Evolutionary conservation across 495 filamentous ascomycete species (phyloP).

Genomic region (Apiosordaria backusii): DNA sequence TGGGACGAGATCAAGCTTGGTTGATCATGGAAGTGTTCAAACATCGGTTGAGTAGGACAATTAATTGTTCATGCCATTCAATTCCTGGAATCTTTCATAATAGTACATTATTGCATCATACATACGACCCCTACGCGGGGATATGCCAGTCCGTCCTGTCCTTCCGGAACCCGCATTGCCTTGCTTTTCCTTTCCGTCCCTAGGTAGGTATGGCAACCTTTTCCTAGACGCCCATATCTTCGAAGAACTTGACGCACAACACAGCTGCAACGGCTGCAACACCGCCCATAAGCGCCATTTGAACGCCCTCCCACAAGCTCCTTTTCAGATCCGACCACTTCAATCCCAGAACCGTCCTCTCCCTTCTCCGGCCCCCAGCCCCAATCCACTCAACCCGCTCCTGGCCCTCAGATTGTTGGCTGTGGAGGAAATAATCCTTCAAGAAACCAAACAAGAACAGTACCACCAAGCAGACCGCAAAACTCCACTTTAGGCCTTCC

Average conservation of each 20-base stretch:
- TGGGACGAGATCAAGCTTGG: too few relatives aligned
- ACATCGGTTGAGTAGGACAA: too few relatives aligned
- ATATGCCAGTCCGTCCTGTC: not conserved
- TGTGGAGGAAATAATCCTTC: slow-evolving; percentile 39
- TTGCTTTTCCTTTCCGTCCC: not conserved
- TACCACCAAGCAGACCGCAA: slow-evolving; percentile 50
- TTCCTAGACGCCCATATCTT: slow-evolving; percentile 5
- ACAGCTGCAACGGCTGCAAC: slow-evolving; percentile 5
- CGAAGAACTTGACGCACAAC: slow-evolving; percentile 3
- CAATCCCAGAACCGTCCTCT: not conserved
- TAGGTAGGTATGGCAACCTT: too few relatives aligned
- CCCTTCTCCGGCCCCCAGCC: not conserved
- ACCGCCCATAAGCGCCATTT: slow-evolving; percentile 7
- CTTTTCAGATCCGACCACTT: slow-evolving; percentile 3
- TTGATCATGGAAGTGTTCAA: too few relatives aligned
- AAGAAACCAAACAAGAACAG: slow-evolving; percentile 52
- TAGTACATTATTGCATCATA: not conserved
- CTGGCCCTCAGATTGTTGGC: not conserved
- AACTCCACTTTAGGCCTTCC: slow-evolving; percentile 47
- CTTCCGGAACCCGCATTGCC: not conserved
- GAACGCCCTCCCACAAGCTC: slow-evolving; percentile 2
- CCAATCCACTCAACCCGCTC: not conserved
- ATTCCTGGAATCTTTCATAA: not conserved
- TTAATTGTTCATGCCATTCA: not conserved
- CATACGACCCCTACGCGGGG: not conserved